Base-by-base conservation (phyloP, 306 rosid genomes). In the Cicer yamashitae region DNA sequence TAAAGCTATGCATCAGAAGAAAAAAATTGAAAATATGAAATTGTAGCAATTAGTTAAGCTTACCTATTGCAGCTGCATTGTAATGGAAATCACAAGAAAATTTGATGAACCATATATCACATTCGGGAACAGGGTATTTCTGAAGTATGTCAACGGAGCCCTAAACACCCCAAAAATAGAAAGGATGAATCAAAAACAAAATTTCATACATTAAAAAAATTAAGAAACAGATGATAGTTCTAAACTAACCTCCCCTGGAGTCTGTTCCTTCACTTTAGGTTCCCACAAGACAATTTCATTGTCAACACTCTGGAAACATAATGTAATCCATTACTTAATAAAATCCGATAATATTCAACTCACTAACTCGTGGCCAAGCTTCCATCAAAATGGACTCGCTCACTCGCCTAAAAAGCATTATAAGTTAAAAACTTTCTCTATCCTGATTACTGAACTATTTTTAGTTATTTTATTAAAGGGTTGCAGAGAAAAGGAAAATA, bases 101-200 rank as follows among this genome's bases (percentile, higher is more conserved):
- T 80, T 94, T 94, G 88, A 94, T 92, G 87, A 92, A 94, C 97
- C 99, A 94, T 74, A 94, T 92, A 78, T 94, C 97, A 63, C 99
- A 94, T 58, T 87, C 99, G 0, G 99, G 98, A 80, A 87, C 94
- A 15, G 99, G 99, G 84, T 94, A 94, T 75, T 89, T 94, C 82
- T 94, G 99, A 79, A 94, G 99, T 77, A 92, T 85, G 80, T 92
- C 99, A 69, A 85, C 96, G 2, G 80, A 68, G 44, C 99, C 97
- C 99, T 94, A 72, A 70, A 79, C 18, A 77, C 45, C 39, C 79
- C 73, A 71, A 74, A 56, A 77, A 4, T 59, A 18, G 6, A 59
- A 43, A 59, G 10, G 52, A 46, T n/a, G 41, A 78, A 30, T 46
- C 67, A 60, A 46, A 69, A n/a, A 25, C 11, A 50, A 73, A 68